Conservation (phyloP, 768 basidiomycete genomes). For the Kwoniella heveanensis region DNA sequence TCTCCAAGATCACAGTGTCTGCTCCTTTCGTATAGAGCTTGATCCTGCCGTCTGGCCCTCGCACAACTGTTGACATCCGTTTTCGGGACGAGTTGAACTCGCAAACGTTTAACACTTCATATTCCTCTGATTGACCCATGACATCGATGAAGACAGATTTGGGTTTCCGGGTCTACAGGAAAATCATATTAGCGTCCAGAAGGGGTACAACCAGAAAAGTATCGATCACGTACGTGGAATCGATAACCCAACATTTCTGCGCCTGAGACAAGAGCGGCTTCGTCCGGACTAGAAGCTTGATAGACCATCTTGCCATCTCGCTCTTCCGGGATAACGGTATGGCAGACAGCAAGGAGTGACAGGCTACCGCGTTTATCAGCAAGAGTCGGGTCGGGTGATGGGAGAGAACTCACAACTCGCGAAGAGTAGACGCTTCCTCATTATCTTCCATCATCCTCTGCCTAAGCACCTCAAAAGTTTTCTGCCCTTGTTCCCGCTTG, state of each 20-base stretch:
- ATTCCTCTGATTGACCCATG: conserved; percentile 72
- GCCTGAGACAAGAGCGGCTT: conserved; percentile 91
- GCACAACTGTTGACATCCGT: conserved; percentile 93
- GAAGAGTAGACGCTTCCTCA: conserved; percentile 56
- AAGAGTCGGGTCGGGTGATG: conserved; percentile 6
- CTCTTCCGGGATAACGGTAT: conserved; percentile 95
- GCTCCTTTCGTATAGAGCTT: conserved; percentile 97
- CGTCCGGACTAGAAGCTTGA: conserved; percentile 97
- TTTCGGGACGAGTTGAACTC: conserved; percentile 99
- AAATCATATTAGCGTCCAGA: background rate
- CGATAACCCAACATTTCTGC: conserved; percentile 89
- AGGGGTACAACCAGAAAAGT: too few relatives aligned
- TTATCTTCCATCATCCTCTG: conserved; percentile 41
- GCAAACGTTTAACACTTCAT: conserved; percentile 91
- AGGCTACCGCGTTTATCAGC: conserved; percentile 62
- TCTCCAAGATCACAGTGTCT: conserved; percentile 94
- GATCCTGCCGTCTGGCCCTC: conserved; percentile 83
- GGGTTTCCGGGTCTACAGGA: conserved; percentile 81
- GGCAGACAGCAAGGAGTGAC: conserved; percentile 87
- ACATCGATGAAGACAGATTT: conserved; percentile 90
- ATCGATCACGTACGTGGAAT: conserved; percentile 89
- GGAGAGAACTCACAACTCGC: conserved; percentile 42
- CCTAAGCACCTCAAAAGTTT: conserved; percentile 76
- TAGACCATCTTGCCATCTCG: conserved; percentile 83
- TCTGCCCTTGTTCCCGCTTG: conserved; percentile 75